Evolutionary conservation across 768 basidiomycete species (phyloP).

Genomic region (Pleurotus djamor): DNA sequence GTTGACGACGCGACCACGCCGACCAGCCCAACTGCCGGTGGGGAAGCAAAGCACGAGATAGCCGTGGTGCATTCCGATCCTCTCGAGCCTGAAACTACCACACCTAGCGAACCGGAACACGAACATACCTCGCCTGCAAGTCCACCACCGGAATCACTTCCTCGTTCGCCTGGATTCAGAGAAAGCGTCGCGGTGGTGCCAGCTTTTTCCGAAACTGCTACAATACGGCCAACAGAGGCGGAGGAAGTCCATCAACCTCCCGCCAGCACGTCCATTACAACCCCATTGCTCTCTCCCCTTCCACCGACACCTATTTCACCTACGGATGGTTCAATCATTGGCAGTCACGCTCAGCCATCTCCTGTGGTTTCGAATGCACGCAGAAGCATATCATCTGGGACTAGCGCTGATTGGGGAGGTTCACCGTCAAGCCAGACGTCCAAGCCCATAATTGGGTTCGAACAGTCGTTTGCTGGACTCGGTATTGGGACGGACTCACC

Average conservation of each 20-base stretch:
- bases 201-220: constrained; percentile 40
- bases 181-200: constrained; percentile 36
- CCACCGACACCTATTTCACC: constrained; percentile 13
- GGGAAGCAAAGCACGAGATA: neutral
- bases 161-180: constrained; percentile 48
- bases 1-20: neutral
- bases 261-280: constrained; percentile 21
- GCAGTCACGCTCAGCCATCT: constrained; percentile 26
- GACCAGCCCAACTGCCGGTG: neutral
- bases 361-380: constrained; percentile 16
- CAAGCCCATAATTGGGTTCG: constrained; percentile 18
- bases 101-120: neutral
- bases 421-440: constrained; percentile 30
- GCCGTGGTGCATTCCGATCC: no score
- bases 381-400: constrained; percentile 15
- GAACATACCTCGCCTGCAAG: constrained; percentile 2
- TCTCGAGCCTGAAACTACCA: neutral
- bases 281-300: constrained; percentile 17
- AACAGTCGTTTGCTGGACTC: constrained; percentile 33
- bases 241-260: constrained; percentile 19
- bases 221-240: constrained; percentile 33
- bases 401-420: constrained; percentile 1
- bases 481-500: constrained; percentile 32
- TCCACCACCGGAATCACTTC: constrained; percentile 4
- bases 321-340: neutral